Evolutionary conservation across 1,284 basidiomycete species (phyloP).

Genomic region (Cutaneotrichosporon sp.): DNA sequence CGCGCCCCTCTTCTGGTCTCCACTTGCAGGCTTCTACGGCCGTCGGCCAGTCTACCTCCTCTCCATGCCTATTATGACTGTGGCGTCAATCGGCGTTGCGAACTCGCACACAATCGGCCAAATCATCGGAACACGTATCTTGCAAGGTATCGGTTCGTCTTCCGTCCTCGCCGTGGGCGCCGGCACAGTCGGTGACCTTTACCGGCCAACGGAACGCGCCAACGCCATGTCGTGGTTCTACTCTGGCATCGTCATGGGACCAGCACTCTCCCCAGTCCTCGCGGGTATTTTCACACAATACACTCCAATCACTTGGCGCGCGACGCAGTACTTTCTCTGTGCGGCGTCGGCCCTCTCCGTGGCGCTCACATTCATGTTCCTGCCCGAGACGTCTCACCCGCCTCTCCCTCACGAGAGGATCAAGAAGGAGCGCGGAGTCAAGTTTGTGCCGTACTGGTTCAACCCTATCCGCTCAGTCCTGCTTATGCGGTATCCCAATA

Average conservation of each 20-base stretch:
- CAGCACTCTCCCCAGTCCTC: conserved; percentile 48
- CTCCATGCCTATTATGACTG: conserved; percentile 61
- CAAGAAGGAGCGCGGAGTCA: conserved; percentile 39
- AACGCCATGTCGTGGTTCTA: conserved; percentile 65
- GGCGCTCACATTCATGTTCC: conserved; percentile 56
- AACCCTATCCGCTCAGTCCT: conserved; percentile 62
- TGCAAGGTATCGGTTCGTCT: conserved; percentile 60
- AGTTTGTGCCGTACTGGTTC: conserved; percentile 57
- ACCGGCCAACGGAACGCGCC: conserved; percentile 62
- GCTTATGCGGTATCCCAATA: conserved; percentile 62
- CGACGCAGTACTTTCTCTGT: conserved; percentile 61
- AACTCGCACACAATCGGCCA: conserved; percentile 56
- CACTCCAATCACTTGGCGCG: conserved; percentile 61
- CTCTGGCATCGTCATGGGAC: conserved; percentile 55
- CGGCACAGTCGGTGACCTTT: conserved; percentile 66
- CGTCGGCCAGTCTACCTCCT: conserved; percentile 63
- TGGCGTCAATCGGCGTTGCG: conserved; percentile 64
- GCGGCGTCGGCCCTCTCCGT: conserved; percentile 56
- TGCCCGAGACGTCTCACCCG: conserved; percentile 70
- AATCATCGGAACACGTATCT: conserved; percentile 63
- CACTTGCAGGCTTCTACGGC: conserved; percentile 61
- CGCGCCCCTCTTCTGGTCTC: conserved; percentile 59
- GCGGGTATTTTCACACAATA: conserved; percentile 54
- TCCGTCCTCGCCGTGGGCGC: conserved; percentile 62
- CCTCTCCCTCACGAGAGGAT: conserved; percentile 50